Evolutionary conservation across 192 early-diverging fungal genomes (phyloP).

Genomic region (Coemansia sp.): DNA sequence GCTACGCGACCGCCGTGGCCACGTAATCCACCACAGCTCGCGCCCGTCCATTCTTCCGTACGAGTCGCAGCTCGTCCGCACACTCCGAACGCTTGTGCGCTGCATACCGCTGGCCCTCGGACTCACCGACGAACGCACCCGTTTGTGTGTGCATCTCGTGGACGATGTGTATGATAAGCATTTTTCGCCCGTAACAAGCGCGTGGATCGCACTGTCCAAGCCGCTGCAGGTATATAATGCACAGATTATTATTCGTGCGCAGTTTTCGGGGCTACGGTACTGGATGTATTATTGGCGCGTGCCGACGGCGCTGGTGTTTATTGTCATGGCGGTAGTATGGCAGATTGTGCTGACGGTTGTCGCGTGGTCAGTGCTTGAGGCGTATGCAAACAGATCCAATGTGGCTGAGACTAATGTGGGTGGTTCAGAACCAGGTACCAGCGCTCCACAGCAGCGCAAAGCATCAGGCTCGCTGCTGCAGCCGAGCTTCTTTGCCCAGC

Average conservation of each 20-base stretch:
- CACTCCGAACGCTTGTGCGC: constrained; percentile 16
- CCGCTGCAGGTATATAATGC: constrained; percentile 58
- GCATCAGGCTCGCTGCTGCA: not conserved
- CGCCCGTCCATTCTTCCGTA: constrained; percentile 55
- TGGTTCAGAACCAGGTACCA: not conserved
- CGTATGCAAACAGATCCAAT: constrained; percentile 16
- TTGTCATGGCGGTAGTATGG: constrained; percentile 56
- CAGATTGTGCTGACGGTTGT: constrained; percentile 43
- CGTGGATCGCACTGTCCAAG: constrained; percentile 52
- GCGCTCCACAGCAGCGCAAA: not conserved
- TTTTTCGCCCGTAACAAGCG: constrained; percentile 51
- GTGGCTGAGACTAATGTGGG: not conserved
- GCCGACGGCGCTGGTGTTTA: constrained; percentile 59
- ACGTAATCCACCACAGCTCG: constrained; percentile 24
- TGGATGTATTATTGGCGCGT: constrained; percentile 74
- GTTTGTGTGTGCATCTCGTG: constrained; percentile 51
- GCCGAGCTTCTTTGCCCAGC: constrained; percentile 5
- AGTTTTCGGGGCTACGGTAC: constrained; percentile 68
- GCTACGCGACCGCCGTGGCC: constrained; percentile 42
- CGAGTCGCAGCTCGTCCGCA: constrained; percentile 16
- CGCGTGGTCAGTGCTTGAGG: constrained; percentile 47
- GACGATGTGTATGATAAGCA: constrained; percentile 55
- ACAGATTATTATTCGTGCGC: constrained; percentile 50
- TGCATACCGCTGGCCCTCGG: constrained; percentile 55
- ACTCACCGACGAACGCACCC: constrained; percentile 42